Evolutionary conservation across 192 early-diverging fungal species (phyloP), one percentile per base, ranked within the genome.

Genomic region (Funneliformis mosseae): DNA sequence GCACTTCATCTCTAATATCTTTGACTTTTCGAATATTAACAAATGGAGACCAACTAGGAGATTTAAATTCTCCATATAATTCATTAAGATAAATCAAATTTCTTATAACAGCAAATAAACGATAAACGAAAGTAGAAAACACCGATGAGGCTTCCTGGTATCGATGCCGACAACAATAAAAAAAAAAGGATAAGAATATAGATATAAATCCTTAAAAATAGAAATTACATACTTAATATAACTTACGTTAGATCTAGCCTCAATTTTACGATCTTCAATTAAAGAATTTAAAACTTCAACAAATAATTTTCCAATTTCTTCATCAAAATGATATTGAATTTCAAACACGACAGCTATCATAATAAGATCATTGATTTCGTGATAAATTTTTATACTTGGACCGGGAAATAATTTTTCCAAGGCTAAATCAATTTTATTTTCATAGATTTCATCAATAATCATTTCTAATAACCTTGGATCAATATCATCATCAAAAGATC

Each of bases 351-450:
- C 16, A 4, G n/a, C 38, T 1, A 2, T 41, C 67, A 43, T 69
- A 21, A 10, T 4, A 69, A 21, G 2, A 69, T 69, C 67, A n/a
- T 69, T n/a, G 11, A 69, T 18, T 69, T 69, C 67, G 16, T 38
- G 67, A 69, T 69, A 21, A 21, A 39, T 41, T 33, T 4, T 69
- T 21, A 3, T 43, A 8, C 39, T 39, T 5, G 27, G 25, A 41
- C 67, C 67, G 14, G 67, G 67, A 69, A 69, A 69, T 69, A 69
- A 69, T 41, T n/a, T 69, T 41, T 69, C 67, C 41, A 69, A 69
- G 16, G 67, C 67, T 39, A 8, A 7, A 21, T 41, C 38, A 5
- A n/a, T n/a, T 41, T 7, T 12, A 8, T 41, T 8, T 14, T 16
- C 8, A 69, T 0, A 8, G 9, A 69, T 21, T 42, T 69, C 67